Conservation (phyloP, 768 basidiomycete genomes). For the Neoboletus magnificus region DNA sequence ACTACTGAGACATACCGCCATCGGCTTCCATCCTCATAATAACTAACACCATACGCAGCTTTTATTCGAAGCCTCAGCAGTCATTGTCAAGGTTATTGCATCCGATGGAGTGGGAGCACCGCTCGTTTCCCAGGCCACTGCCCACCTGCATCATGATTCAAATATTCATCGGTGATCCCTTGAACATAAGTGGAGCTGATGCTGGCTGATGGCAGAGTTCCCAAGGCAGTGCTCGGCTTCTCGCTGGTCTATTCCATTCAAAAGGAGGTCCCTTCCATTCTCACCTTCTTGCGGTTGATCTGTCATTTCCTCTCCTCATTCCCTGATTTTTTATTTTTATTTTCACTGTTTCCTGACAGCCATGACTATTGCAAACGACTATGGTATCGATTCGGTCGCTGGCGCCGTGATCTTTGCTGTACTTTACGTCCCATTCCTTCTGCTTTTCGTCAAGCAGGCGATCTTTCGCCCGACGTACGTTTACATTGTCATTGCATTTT, state of each 20-base stretch:
- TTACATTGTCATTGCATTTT: slow-evolving; percentile 27
- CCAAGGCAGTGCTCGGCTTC: slow-evolving; percentile 10
- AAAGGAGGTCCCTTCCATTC: slow-evolving; percentile 3
- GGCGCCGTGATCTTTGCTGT: slow-evolving; percentile 32
- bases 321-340: neutral
- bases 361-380: slow-evolving; percentile 19
- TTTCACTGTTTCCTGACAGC: neutral
- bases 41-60: neutral
- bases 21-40: neutral
- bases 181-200: neutral
- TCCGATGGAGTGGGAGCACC: neutral
- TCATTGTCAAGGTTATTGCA: neutral
- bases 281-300: slow-evolving; percentile 19
- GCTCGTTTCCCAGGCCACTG: neutral
- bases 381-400: slow-evolving; percentile 31
- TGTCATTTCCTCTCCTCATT: slow-evolving; percentile 3
- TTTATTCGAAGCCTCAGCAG: neutral
- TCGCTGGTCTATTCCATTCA: slow-evolving; percentile 4
- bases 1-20: neutral
- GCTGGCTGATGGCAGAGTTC: neutral
- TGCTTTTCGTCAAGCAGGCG: slow-evolving; percentile 19
- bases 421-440: slow-evolving; percentile 27
- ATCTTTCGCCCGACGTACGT: slow-evolving; percentile 27
- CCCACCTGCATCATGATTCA: neutral
- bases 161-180: neutral